Evolutionary conservation across 2,329 filamentous ascomycete species (phyloP).

Genomic region (Cryphonectria japonica): DNA sequence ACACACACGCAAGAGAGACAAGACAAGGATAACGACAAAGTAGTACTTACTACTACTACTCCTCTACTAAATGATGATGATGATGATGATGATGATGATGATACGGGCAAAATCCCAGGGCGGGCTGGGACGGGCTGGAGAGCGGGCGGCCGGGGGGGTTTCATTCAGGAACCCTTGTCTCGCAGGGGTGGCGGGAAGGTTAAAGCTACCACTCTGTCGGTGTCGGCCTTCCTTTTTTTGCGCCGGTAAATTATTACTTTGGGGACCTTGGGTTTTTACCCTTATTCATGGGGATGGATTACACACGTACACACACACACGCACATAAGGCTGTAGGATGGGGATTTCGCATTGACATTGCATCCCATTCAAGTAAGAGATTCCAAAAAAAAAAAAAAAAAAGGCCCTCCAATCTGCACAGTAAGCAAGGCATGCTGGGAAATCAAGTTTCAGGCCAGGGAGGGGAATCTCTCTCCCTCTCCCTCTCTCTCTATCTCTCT

Average conservation of each 20-base stretch:
- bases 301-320: too few species aligned
- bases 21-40: too few species aligned
- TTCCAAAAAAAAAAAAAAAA: too few species aligned
- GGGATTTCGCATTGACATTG: too few species aligned
- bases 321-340: too few species aligned
- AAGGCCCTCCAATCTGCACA: neutral
- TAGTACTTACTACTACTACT: too few species aligned
- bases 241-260: neutral
- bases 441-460: neutral
- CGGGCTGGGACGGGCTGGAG: neutral
- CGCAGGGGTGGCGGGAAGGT: constrained; percentile 30
- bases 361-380: too few species aligned
- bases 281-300: too few species aligned
- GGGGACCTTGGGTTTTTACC: neutral
- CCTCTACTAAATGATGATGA: too few species aligned
- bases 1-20: too few species aligned
- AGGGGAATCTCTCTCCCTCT: neutral
- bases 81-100: neutral
- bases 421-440: neutral
- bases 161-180: constrained; percentile 17
- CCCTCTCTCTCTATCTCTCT: neutral
- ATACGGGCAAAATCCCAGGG: constrained; percentile 10
- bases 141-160: constrained; percentile 12
- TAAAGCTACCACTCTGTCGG: constrained; percentile 29
- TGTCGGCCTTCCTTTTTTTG: constrained; percentile 15